Percentiles rank a stretch among this genome's conserved stretches.
Conservation (phyloP, 1,284 basidiomycete genomes). For the Boletus smithii region DNA sequence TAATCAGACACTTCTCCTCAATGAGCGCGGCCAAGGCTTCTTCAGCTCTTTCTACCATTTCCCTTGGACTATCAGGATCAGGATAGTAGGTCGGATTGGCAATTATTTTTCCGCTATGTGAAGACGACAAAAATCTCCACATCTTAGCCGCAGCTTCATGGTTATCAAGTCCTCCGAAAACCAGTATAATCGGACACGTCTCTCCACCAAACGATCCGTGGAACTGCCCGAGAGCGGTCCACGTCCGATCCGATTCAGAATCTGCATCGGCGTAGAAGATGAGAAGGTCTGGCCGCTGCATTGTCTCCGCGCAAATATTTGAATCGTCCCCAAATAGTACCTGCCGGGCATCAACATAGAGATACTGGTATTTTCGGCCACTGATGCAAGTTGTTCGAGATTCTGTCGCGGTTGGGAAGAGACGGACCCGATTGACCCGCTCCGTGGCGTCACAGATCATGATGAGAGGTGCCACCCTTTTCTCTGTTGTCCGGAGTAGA, state of each 20-base stretch:
- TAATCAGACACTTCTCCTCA: constrained; percentile 23
- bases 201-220: constrained; percentile 20
- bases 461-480: constrained; percentile 15
- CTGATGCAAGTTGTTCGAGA: constrained; percentile 2
- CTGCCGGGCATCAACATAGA: constrained; percentile 11
- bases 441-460: constrained; percentile 18
- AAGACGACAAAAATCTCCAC: constrained; percentile 20
- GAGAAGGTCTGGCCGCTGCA: constrained; percentile 21
- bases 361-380: constrained; percentile 16
- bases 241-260: constrained; percentile 10
- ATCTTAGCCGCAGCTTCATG: constrained; percentile 13
- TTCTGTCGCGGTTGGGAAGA: constrained; percentile 3
- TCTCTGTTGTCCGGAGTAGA: constrained; percentile 16
- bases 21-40: constrained; percentile 18
- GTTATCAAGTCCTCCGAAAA: constrained; percentile 23
- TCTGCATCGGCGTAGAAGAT: constrained; percentile 22
- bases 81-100: constrained; percentile 27
- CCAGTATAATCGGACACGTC: constrained; percentile 23
- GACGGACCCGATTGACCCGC: background rate
- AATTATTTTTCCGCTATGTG: constrained; percentile 11
- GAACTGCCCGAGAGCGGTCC: constrained; percentile 21
- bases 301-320: constrained; percentile 1
- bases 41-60: constrained; percentile 20
- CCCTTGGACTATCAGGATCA: constrained; percentile 8
- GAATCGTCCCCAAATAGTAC: background rate